phyloP scores from a whole-genome alignment of 371 early-diverging fungal species.

The Syncephalastrum contaminatum region DNA sequence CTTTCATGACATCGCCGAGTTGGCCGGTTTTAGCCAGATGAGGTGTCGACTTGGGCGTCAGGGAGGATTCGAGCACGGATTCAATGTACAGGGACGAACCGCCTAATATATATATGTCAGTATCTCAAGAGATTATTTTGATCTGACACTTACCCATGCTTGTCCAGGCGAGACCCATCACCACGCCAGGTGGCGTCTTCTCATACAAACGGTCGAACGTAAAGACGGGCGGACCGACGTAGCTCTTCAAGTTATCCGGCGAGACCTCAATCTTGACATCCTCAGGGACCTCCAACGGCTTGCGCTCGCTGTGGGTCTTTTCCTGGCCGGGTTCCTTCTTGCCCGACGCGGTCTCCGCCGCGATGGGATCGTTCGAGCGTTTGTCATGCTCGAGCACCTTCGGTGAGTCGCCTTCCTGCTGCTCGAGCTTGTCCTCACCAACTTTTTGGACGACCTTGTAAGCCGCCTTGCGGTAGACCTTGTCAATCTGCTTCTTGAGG shows the following conservation, averaged over 20 bases:
- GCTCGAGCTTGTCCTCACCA: conserved; percentile 39
- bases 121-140: neutral
- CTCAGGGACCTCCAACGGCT: conserved; percentile 55
- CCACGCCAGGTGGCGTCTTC: conserved; percentile 86
- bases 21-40: conserved; percentile 86
- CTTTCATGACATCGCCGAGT: conserved; percentile 98
- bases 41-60: conserved; percentile 66
- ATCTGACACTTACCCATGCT: conserved; percentile 74
- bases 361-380: conserved; percentile 13
- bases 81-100: conserved; percentile 95
- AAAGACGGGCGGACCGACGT: conserved; percentile 90
- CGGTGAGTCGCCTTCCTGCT: conserved; percentile 15
- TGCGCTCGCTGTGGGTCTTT: conserved; percentile 24
- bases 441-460: conserved; percentile 75
- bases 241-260: conserved; percentile 79
- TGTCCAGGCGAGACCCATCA: conserved; percentile 97
- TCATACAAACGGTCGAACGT: conserved; percentile 91
- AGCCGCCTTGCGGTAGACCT: conserved; percentile 96
- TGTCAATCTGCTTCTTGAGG: conserved; percentile 96
- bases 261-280: conserved; percentile 61
- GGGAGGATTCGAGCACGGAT: conserved; percentile 82
- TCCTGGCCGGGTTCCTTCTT: conserved; percentile 27
- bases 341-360: neutral
- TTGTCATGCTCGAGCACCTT: conserved; percentile 9
- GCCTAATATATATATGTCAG: conserved; percentile 40